Conservation (phyloP, 164 flowering plant genomes). For the Buxus sempervirens region DNA sequence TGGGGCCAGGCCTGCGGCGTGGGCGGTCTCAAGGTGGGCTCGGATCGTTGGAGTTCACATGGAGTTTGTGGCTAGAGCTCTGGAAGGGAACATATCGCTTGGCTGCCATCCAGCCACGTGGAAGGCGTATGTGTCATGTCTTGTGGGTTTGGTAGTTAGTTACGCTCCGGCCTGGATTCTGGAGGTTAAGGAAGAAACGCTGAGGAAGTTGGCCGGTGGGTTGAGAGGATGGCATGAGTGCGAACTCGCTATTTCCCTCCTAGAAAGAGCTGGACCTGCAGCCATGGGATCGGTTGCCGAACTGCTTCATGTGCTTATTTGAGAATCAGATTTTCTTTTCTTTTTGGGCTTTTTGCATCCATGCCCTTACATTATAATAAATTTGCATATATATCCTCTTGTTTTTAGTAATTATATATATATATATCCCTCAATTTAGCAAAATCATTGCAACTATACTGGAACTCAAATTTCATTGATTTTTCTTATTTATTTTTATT, state of each 20-base stretch:
- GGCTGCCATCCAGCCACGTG: constrained; percentile 71
- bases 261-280: constrained; percentile 61
- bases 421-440: no score
- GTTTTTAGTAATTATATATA: no score
- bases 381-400: no score
- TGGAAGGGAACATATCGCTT: constrained; percentile 73
- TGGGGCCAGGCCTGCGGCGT: constrained; percentile 18
- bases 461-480: no score
- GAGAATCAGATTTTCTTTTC: background rate
- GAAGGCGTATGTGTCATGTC: constrained; percentile 76
- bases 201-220: constrained; percentile 62
- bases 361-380: no score
- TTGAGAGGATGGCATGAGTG: constrained; percentile 75
- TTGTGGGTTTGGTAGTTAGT: constrained; percentile 59
- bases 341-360: no score
- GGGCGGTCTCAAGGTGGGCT: constrained; percentile 35
- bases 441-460: no score
- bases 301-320: constrained; percentile 19
- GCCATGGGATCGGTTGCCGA: constrained; percentile 72
- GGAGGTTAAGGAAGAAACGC: constrained; percentile 49
- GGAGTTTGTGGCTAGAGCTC: constrained; percentile 64
- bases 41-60: constrained; percentile 50
- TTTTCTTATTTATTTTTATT: no score
- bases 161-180: constrained; percentile 66
- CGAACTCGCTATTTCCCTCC: constrained; percentile 74